These are phyloP conservation scores for Termitomyces heimii DNA, from an alignment of 768 basidiomycete species.

Conservation along the genomic window DNA sequence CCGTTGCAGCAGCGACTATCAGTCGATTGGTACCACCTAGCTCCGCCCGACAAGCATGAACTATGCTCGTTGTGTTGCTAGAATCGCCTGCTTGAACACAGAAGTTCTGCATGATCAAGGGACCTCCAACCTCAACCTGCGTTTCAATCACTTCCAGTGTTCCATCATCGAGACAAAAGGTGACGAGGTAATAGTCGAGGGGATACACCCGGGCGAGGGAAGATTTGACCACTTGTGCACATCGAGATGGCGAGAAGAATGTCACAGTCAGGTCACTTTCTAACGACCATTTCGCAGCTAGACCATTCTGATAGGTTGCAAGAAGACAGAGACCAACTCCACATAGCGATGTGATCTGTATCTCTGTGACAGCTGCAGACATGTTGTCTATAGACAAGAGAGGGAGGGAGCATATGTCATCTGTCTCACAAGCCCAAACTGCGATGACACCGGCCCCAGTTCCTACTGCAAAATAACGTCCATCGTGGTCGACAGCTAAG, in stretches of 20 bases:
- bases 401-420: constrained; percentile 28
- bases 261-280: constrained; percentile 23
- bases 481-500: constrained; percentile 56
- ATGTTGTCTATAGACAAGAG: constrained; percentile 36
- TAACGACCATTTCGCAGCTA: constrained; percentile 49
- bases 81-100: constrained; percentile 55
- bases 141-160: constrained; percentile 56
- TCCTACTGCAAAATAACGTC: constrained; percentile 64
- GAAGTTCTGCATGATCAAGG: constrained; percentile 37
- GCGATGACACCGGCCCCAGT: constrained; percentile 61
- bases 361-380: constrained; percentile 44
- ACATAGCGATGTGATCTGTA: constrained; percentile 34
- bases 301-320: constrained; percentile 55
- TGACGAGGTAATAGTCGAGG: constrained; percentile 42
- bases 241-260: constrained; percentile 38
- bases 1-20: constrained; percentile 57
- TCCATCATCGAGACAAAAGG: constrained; percentile 63
- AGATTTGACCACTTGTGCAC: constrained; percentile 37
- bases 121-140: constrained; percentile 35
- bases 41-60: constrained; percentile 47
- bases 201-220: constrained; percentile 43
- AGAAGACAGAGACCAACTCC: constrained; percentile 28
- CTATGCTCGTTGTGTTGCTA: constrained; percentile 44
- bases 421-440: constrained; percentile 51
- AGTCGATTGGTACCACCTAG: constrained; percentile 44